A percentile compares a stretch with the other conserved stretches of the same genome.
Evolutionary conservation across 1,284 basidiomycete species (phyloP).

Genomic region (Puccinia triticina): DNA sequence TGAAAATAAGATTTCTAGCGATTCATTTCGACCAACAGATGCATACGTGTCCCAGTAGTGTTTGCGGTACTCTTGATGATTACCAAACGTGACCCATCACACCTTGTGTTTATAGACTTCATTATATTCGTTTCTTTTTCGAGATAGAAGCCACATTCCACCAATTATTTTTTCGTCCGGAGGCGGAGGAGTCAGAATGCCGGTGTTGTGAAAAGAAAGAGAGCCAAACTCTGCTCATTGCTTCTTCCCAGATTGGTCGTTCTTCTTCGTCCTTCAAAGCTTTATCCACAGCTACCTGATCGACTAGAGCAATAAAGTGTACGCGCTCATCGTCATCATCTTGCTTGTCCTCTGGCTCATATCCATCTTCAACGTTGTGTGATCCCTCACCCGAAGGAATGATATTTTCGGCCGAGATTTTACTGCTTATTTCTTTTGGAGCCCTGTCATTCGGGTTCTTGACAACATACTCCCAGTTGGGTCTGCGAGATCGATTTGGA

Average conservation of each 20-base stretch:
- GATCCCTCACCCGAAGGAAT: background rate
- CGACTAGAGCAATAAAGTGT: background rate
- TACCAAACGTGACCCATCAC: no score
- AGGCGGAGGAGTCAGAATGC: background rate
- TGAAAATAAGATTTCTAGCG: no score
- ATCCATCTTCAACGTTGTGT: background rate
- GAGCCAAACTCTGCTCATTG: conserved; percentile 9
- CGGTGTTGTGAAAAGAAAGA: background rate
- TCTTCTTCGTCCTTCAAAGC: background rate
- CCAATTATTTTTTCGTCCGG: conserved; percentile 18
- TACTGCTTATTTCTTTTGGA: background rate
- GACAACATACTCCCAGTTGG: background rate
- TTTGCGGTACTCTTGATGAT: no score
- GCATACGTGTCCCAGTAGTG: no score
- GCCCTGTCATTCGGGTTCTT: background rate
- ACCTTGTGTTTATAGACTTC: no score
- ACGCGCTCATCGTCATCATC: background rate
- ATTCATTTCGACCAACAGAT: no score
- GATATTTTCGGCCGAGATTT: background rate
- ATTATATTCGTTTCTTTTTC: background rate
- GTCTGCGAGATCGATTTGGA: background rate
- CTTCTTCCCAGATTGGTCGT: background rate
- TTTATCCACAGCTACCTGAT: background rate
- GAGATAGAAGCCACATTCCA: conserved; percentile 29
- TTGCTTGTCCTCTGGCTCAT: background rate